phyloP scores from a whole-genome alignment of 2,329 filamentous ascomycete genomes.

The Fusarium albidum region DNA sequence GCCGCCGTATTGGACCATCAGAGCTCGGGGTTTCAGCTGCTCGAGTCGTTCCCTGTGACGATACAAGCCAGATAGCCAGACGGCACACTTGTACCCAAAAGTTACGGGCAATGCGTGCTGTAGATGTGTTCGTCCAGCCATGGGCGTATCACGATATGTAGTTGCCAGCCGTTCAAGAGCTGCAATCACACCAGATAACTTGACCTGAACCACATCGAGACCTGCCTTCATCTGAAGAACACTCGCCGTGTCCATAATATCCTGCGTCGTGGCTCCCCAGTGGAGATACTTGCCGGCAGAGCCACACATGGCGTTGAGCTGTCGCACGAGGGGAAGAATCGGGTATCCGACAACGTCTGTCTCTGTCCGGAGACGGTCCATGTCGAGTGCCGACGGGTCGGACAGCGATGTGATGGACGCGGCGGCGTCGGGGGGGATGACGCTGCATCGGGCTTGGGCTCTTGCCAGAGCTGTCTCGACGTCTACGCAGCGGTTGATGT shows the following conservation, averaged over 20 bases:
- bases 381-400: constrained; percentile 31
- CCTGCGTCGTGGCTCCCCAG: constrained; percentile 67
- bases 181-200: constrained; percentile 52
- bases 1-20: constrained; percentile 65
- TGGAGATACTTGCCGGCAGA: constrained; percentile 54
- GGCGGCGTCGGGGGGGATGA: constrained; percentile 53
- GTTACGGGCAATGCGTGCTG: constrained; percentile 65
- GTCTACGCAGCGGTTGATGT: constrained; percentile 57
- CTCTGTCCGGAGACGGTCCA: constrained; percentile 50
- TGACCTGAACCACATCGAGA: constrained; percentile 55
- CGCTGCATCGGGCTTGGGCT: constrained; percentile 56
- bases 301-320: constrained; percentile 43
- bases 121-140: constrained; percentile 65
- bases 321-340: constrained; percentile 58
- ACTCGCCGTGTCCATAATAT: constrained; percentile 65
- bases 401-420: constrained; percentile 47
- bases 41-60: constrained; percentile 57
- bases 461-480: constrained; percentile 60
- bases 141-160: constrained; percentile 60
- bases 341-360: constrained; percentile 65
- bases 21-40: constrained; percentile 53
- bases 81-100: constrained; percentile 66
- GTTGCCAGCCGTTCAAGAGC: constrained; percentile 52
- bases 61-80: constrained; percentile 59
- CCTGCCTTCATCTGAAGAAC: constrained; percentile 62